Conservation (phyloP, 2,329 filamentous ascomycete genomes). For the Fusarium sacchari region DNA sequence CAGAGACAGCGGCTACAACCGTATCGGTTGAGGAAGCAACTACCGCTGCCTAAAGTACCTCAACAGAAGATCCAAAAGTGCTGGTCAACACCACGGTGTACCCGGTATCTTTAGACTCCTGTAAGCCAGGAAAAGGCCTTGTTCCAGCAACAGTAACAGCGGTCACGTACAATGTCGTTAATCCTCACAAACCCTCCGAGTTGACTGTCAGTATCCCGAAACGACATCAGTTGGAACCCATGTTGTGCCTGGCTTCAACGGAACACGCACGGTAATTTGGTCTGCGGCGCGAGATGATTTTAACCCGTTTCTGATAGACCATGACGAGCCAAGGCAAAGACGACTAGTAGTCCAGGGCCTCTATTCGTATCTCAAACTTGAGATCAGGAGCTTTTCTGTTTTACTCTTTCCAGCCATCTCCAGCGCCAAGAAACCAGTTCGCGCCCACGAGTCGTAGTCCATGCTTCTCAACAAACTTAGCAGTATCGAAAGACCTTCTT, state of each 20-base stretch:
- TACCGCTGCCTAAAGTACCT: no score
- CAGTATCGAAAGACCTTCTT: slow-evolving; percentile 54
- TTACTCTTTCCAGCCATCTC: slow-evolving; percentile 54
- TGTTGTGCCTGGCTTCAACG: background rate
- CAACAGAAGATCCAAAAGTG: no score
- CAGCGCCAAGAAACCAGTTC: slow-evolving; percentile 60
- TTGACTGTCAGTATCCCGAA: background rate
- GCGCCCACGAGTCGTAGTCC: slow-evolving; percentile 52
- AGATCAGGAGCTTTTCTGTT: background rate
- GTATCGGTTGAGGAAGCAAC: no score
- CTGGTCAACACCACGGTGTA: background rate
- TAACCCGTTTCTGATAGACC: background rate
- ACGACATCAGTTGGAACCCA: background rate
- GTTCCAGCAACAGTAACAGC: background rate
- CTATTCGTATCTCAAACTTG: background rate
- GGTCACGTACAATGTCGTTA: background rate
- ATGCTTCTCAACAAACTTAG: slow-evolving; percentile 52
- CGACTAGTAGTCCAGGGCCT: no score
- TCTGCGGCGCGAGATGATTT: background rate
- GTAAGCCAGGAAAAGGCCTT: background rate
- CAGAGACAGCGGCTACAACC: no score
- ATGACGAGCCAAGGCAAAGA: background rate
- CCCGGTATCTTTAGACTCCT: background rate
- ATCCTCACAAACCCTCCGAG: background rate
- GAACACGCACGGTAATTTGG: background rate